A percentile compares a stretch with the other conserved stretches of the same genome.
phyloP scores from a whole-genome alignment of 768 basidiomycete genomes.

The Calocera cornea region DNA sequence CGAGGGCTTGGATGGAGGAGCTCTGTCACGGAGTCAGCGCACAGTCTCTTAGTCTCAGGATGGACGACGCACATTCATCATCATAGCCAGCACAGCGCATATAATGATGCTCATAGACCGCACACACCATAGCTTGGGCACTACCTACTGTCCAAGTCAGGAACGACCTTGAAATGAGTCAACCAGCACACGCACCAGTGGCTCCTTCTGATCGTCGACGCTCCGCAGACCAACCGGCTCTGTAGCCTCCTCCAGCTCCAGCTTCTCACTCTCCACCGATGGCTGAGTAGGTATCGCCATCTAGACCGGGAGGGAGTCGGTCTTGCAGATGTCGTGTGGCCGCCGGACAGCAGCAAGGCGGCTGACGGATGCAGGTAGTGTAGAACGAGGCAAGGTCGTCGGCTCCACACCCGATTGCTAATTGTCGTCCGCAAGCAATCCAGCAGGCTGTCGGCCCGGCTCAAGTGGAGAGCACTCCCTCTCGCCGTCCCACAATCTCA shows the following conservation, averaged over 20 bases:
- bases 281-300: background rate
- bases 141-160: background rate
- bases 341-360: no score
- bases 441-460: background rate
- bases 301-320: background rate
- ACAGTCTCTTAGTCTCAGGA: background rate
- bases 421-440: background rate
- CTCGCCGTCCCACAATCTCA: background rate
- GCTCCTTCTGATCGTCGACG: background rate
- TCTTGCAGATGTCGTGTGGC: no score
- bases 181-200: background rate
- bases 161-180: background rate
- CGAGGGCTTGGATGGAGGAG: background rate
- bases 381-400: no score
- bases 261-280: background rate
- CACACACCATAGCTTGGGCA: background rate
- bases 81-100: background rate
- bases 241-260: background rate
- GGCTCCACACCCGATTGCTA: no score
- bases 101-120: background rate
- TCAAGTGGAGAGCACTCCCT: background rate
- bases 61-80: background rate
- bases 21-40: background rate
- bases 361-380: no score
- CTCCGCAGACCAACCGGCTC: background rate